Evolutionary conservation across 2,329 filamentous ascomycete species (phyloP), one percentile per base, ranked within the genome.

Genomic region (Aspergillus puulaauensis): DNA sequence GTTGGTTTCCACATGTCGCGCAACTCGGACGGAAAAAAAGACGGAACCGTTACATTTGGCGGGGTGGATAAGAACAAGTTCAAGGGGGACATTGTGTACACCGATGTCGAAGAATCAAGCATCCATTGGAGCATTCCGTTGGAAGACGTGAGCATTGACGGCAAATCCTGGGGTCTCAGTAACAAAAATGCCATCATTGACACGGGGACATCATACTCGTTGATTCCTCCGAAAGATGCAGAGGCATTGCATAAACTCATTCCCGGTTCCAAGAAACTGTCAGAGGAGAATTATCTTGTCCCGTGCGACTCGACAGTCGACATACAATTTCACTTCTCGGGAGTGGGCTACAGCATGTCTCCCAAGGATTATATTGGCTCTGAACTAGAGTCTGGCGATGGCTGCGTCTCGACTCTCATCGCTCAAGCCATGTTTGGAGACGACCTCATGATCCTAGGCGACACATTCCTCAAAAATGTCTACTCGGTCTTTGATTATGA

Each of bases 401-500:
- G 71, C 15, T 86, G 83, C 62, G 64, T 84, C 17, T 93, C 90
- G 71, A 92, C 90, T 66, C 84, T 96, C 37, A 87, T 91, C 53
- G 90, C 89, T 2, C 81, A 86, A 24, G 83, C 88, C 69, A 85
- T 90, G 14, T 86, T 91, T 47, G 75, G 80, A 1, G 80, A 65
- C 66, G 70, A 77, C 35, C 75, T 86, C 27, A 96, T 91, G 91
- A 80, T 96, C n/a, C 75, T 96, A 1, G 92, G 92, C 2, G 91
- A 92, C 64, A 85, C 89, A 1, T 96, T 96, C 66, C 76, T 96
- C 60, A 96, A 96, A 78, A 96, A 96, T 65, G 91, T 96, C 15
- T 96, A 96, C 70, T 81, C 86, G 1, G 87, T 95, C 23, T 96
- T 96, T 70, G 92, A 96, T 71, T 85, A 84, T 53, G 91, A 93